Percentiles rank a stretch among this genome's conserved stretches.
phyloP scores from a whole-genome alignment of 1,284 basidiomycete species.

The Mycena citricolor region DNA sequence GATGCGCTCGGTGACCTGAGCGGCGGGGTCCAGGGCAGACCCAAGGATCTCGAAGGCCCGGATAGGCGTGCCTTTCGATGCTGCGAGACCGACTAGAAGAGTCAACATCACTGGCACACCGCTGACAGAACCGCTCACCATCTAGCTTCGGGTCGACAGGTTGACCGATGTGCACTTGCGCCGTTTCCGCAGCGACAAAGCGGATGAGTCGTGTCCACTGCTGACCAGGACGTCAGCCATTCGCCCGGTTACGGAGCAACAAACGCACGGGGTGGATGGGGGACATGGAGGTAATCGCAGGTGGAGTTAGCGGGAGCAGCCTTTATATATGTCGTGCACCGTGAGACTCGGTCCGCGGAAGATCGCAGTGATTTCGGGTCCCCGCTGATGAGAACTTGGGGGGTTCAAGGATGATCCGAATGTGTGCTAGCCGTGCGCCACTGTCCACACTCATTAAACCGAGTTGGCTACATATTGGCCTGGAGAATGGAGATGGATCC shows the following conservation, averaged over 20 bases:
- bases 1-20: conserved; percentile 59
- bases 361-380: too few species aligned
- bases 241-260: neutral
- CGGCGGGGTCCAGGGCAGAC: conserved; percentile 60
- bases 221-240: conserved; percentile 32
- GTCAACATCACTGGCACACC: neutral
- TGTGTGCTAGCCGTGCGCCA: too few species aligned
- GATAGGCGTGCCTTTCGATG: conserved; percentile 51
- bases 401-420: too few species aligned
- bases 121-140: conserved; percentile 39
- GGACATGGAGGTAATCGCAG: conserved; percentile 53
- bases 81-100: conserved; percentile 64
- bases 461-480: too few species aligned
- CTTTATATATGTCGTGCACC: too few species aligned
- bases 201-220: conserved; percentile 82
- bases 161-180: conserved; percentile 73
- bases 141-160: conserved; percentile 69
- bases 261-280: conserved; percentile 56
- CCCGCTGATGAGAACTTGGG: too few species aligned
- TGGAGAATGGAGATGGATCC: too few species aligned
- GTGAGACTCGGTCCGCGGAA: too few species aligned
- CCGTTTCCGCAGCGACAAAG: conserved; percentile 78
- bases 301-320: too few species aligned
- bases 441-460: too few species aligned
- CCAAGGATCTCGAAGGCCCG: conserved; percentile 70